Conservation (phyloP, 352 stramenopile genomes). For the Phytophthora constricta region DNA sequence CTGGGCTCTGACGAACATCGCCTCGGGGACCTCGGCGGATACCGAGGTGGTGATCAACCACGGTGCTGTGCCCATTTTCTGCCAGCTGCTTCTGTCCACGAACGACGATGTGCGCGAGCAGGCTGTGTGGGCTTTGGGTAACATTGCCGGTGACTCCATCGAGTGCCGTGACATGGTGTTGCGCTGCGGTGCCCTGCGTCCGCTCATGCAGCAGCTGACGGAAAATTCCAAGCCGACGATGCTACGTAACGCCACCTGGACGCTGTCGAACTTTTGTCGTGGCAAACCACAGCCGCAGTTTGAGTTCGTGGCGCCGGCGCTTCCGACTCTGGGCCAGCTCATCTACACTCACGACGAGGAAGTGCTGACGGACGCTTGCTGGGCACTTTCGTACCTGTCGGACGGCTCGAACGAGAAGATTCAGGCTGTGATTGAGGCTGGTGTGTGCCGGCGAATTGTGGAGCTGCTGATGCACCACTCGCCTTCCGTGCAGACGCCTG, state of each 20-base stretch:
- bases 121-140: slow-evolving; percentile 98
- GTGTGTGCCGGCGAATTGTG: slow-evolving; percentile 96
- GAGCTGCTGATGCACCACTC: slow-evolving; percentile 93
- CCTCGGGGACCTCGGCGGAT: slow-evolving; percentile 97
- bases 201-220: slow-evolving; percentile 95
- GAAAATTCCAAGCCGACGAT: slow-evolving; percentile 97
- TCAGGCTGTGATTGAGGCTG: slow-evolving; percentile 97
- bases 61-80: slow-evolving; percentile 98
- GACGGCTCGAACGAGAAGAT: slow-evolving; percentile 99
- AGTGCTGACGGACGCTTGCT: slow-evolving; percentile 99
- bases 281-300: slow-evolving; percentile 82
- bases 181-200: slow-evolving; percentile 91
- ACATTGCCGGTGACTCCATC: slow-evolving; percentile 99
- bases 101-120: slow-evolving; percentile 98
- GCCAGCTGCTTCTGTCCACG: slow-evolving; percentile 94
- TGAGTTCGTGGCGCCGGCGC: slow-evolving; percentile 88
- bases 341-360: slow-evolving; percentile 99
- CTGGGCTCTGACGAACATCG: slow-evolving; percentile 99
- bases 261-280: slow-evolving; percentile 99
- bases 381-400: slow-evolving; percentile 98
- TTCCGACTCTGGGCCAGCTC: slow-evolving; percentile 96
- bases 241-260: slow-evolving; percentile 99
- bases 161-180: slow-evolving; percentile 97
- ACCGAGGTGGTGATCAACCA: slow-evolving; percentile 98
- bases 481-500: slow-evolving; percentile 84